Percentiles rank a stretch among this genome's conserved stretches.
These are phyloP conservation scores for Lichina pygmaea DNA, from an alignment of 495 filamentous ascomycete species.

Conservation along the genomic window DNA sequence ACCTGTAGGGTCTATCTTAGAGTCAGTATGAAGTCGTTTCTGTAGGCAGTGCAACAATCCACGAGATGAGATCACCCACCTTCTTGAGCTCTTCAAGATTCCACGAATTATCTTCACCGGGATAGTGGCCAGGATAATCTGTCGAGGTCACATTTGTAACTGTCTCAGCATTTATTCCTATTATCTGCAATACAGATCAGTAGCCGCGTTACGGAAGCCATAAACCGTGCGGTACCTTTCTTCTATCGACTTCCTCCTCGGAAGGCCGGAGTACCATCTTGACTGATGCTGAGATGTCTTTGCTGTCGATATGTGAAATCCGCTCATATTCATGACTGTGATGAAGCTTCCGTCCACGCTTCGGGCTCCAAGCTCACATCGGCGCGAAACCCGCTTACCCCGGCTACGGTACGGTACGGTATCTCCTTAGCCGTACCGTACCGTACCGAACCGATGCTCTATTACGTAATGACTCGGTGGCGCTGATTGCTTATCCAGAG, in stretches of 20 bases:
- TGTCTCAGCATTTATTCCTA: conserved; percentile 67
- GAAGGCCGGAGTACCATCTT: conserved; percentile 2
- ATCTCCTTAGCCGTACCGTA: too few species aligned
- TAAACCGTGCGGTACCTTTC: conserved; percentile 14
- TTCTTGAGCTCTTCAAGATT: conserved; percentile 43
- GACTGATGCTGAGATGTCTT: background rate
- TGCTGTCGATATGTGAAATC: background rate
- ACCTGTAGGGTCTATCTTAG: conserved; percentile 30
- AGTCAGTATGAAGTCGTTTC: background rate
- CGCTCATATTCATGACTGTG: background rate
- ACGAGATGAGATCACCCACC: conserved; percentile 10
- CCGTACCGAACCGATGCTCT: too few species aligned
- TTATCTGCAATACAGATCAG: conserved; percentile 23
- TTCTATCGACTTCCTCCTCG: conserved; percentile 20
- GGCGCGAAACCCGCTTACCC: too few species aligned
- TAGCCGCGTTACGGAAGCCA: too few species aligned
- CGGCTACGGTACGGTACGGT: too few species aligned
- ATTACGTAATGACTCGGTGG: too few species aligned
- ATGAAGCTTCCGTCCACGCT: too few species aligned
- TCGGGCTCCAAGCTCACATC: too few species aligned
- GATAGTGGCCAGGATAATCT: conserved; percentile 76
- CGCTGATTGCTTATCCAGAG: too few species aligned
- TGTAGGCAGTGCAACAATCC: background rate
- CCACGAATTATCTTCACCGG: conserved; percentile 78
- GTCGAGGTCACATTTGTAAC: conserved; percentile 68